These are phyloP conservation scores for Saccharomycopsis fibuligera DNA, from an alignment of 805 yeast species.

Conservation along the genomic window DNA sequence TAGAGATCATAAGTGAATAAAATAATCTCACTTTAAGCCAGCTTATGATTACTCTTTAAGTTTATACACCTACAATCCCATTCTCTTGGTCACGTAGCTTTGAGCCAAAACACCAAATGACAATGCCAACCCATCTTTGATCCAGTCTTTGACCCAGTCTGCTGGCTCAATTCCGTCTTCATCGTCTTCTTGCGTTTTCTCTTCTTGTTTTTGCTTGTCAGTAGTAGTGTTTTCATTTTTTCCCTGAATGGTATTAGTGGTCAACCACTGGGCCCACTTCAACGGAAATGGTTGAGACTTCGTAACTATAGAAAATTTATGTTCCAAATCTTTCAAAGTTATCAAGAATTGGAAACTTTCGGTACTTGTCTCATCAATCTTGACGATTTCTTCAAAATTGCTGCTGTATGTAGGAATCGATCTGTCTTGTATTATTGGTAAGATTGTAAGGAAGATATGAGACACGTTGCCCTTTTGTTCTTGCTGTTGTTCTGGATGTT, in stretches of 20 bases:
- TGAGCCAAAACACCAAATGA: slow-evolving; percentile 86
- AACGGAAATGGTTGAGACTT: slow-evolving; percentile 87
- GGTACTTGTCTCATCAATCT: slow-evolving; percentile 34
- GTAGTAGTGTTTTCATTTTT: slow-evolving; percentile 20
- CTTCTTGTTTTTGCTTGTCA: slow-evolving; percentile 29
- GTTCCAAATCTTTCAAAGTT: slow-evolving; percentile 70
- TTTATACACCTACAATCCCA: slow-evolving; percentile 67
- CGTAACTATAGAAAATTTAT: slow-evolving; percentile 64
- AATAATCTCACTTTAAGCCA: no score
- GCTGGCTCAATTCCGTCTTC: slow-evolving; percentile 65
- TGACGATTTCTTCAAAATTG: slow-evolving; percentile 25
- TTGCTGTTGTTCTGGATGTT: slow-evolving; percentile 21
- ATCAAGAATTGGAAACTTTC: slow-evolving; percentile 70
- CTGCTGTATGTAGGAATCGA: slow-evolving; percentile 24
- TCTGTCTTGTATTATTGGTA: slow-evolving; percentile 41
- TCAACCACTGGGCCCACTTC: slow-evolving; percentile 93
- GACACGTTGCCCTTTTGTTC: slow-evolving; percentile 31
- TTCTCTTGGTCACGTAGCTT: slow-evolving; percentile 81
- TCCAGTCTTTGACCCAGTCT: slow-evolving; percentile 78
- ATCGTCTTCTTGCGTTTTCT: slow-evolving; percentile 28
- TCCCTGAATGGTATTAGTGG: slow-evolving; percentile 32
- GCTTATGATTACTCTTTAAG: no score
- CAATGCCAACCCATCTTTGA: slow-evolving; percentile 69
- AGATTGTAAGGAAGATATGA: slow-evolving; percentile 63
- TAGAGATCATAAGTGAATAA: no score